Evolutionary conservation across 2,329 filamentous ascomycete species (phyloP), one percentile per base, ranked within the genome.

Genomic region (Botrytis cinerea): DNA sequence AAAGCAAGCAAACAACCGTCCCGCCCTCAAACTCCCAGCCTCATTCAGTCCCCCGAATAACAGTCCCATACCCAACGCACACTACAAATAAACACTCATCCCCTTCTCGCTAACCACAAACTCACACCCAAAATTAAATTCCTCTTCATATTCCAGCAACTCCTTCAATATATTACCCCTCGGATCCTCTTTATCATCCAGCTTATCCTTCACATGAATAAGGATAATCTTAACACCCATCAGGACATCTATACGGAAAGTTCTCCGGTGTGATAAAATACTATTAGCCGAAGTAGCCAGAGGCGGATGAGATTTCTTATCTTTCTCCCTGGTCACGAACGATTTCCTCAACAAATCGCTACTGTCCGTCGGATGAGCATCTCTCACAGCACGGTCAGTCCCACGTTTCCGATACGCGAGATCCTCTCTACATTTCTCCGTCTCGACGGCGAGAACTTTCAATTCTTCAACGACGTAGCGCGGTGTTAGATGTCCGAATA

Each of bases 401-500:
- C 68, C 25, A 67, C 71, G 12, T 72, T 48, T n/a, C 3, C 25
- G 8, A 22, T 8, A 22, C 5, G 25, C 25, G 22, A 25, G 4
- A 4, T 20, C 46, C 12, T 51, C 48, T n/a, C 66, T 38, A n/a
- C 12, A 69, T 25, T 6, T 66, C 12, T 76, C 57, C 10, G 80
- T 76, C 67, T 80, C 76, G 14, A 54, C 84, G 0, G 93, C 95
- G 3, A 99, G 86, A 0, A 84, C 86, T 48, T 86, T 85, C 74
- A 99, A 85, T 82, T 99, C 96, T 63, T 92, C 88, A 38, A 95
- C 89, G 20, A 99, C 83, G 81, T 94, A 96, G 0, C 90, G 86
- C 0, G 96, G 96, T 54, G 93, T 93, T 22, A 99, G 85, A 78
- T 99, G 96, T 0, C 96, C 96, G 77, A 94, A 99, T 0, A 99